phyloP scores from a whole-genome alignment of 2,329 filamentous ascomycete species.

The Escovopsis sp. region DNA sequence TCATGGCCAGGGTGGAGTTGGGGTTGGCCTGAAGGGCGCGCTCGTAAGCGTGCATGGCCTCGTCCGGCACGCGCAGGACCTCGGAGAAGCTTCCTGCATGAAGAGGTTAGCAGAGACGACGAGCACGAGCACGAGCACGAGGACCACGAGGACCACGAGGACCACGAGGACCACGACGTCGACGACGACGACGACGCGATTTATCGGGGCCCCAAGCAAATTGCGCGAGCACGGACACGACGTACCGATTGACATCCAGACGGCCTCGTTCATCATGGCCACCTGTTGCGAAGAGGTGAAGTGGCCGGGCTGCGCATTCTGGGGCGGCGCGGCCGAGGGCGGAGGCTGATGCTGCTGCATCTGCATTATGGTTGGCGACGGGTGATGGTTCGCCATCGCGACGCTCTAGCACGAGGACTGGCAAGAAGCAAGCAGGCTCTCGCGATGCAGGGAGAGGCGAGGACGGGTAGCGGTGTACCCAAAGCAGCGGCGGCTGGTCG shows the following conservation, averaged over 20 bases:
- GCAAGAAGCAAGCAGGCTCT: conserved; percentile 5
- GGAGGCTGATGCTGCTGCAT: conserved; percentile 42
- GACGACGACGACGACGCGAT: no score
- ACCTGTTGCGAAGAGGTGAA: conserved; percentile 60
- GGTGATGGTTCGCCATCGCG: conserved; percentile 62
- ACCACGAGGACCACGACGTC: no score
- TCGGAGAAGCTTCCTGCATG: conserved; percentile 65
- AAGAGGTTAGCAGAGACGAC: conserved; percentile 3
- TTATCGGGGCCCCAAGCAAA: no score
- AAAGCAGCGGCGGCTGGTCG: conserved; percentile 7
- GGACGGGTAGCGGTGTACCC: conserved; percentile 6
- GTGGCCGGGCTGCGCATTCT: conserved; percentile 39
- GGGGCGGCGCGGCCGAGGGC: conserved; percentile 40
- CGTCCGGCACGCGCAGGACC: conserved; percentile 73
- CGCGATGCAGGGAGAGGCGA: background rate
- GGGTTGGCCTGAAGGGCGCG: conserved; percentile 75
- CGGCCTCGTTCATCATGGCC: conserved; percentile 62
- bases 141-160: background rate
- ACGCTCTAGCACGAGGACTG: conserved; percentile 5
- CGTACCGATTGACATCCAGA: conserved; percentile 89
- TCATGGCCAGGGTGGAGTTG: conserved; percentile 83
- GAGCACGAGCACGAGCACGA: background rate
- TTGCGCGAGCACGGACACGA: no score
- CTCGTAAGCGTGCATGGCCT: conserved; percentile 82
- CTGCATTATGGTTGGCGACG: conserved; percentile 65